Percentiles rank a stretch among this genome's conserved stretches.
These are phyloP conservation scores for Pilaira anomala DNA, from an alignment of 192 early-diverging fungal genomes.

Conservation along the genomic window DNA sequence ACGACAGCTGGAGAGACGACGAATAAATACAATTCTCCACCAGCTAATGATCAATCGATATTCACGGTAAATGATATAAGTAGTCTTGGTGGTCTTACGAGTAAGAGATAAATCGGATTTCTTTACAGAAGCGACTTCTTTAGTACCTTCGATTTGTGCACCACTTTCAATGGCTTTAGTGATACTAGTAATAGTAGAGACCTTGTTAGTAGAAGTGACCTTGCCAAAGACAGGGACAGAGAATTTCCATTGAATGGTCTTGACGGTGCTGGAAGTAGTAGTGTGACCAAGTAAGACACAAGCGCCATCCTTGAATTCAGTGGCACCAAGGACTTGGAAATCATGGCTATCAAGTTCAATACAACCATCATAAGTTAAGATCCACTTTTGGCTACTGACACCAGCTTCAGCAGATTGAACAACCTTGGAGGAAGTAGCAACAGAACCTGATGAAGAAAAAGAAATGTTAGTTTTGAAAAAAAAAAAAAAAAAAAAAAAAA, in stretches of 20 bases:
- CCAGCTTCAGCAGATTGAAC: neutral
- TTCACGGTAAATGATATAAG: neutral
- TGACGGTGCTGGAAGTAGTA: neutral
- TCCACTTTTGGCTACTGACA: conserved; percentile 24
- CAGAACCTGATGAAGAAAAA: neutral
- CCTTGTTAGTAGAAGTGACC: neutral
- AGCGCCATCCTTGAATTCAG: neutral
- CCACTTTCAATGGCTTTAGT: conserved; percentile 10
- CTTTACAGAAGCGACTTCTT: neutral
- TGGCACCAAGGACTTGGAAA: conserved; percentile 3
- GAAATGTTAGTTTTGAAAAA: neutral
- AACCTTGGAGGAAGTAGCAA: conserved; percentile 1
- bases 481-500: too few species aligned
- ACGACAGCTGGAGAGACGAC: conserved; percentile 8
- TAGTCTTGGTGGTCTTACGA: neutral
- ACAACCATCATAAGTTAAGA: conserved; percentile 16
- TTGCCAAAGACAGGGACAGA: conserved; percentile 25
- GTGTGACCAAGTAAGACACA: neutral
- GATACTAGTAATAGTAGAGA: neutral
- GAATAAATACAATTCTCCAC: conserved; percentile 17
- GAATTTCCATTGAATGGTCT: conserved; percentile 20
- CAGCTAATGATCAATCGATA: conserved; percentile 2
- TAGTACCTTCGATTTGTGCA: conserved; percentile 7
- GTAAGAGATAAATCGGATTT: neutral
- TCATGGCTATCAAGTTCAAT: conserved; percentile 20